A percentile compares a stretch with the other conserved stretches of the same genome.
phyloP scores from a whole-genome alignment of 2,329 filamentous ascomycete genomes.

The Lanzia echinophila region DNA sequence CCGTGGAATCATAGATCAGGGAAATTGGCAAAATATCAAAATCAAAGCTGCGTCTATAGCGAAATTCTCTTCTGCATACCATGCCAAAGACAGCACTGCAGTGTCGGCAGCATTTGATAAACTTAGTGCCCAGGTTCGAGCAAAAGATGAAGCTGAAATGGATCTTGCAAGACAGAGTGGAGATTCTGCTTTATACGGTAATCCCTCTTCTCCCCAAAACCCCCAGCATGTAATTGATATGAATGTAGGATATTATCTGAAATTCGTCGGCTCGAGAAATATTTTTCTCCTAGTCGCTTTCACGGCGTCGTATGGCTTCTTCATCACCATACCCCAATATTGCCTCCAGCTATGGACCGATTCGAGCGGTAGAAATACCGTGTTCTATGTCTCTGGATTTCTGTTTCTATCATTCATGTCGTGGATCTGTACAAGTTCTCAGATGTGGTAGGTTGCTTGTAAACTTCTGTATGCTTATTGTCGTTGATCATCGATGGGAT shows the following conservation, averaged over 20 bases:
- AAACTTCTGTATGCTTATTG: background rate
- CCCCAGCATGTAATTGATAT: background rate
- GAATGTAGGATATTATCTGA: constrained; percentile 1
- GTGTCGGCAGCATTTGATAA: constrained; percentile 15
- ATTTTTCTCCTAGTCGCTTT: background rate
- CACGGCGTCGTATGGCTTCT: background rate
- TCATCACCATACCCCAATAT: constrained; percentile 3
- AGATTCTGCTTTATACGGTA: constrained; percentile 21
- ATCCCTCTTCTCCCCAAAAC: background rate
- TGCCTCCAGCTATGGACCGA: background rate
- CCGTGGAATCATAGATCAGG: background rate
- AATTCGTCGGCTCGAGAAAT: background rate
- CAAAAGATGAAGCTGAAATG: constrained; percentile 17
- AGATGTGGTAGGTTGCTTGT: constrained; percentile 2
- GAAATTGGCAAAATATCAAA: background rate
- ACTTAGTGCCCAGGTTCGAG: constrained; percentile 12
- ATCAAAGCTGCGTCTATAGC: background rate
- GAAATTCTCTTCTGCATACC: background rate
- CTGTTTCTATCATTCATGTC: background rate
- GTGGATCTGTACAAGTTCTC: background rate
- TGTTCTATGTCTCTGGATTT: background rate
- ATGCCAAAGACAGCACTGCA: background rate
- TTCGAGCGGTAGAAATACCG: background rate
- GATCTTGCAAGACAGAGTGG: constrained; percentile 21
- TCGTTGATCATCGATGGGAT: background rate